A percentile compares a stretch with the other conserved stretches of the same genome.
Evolutionary conservation across 2,329 filamentous ascomycete genomes (phyloP).

Genomic region (Dichotomopilus funicola): DNA sequence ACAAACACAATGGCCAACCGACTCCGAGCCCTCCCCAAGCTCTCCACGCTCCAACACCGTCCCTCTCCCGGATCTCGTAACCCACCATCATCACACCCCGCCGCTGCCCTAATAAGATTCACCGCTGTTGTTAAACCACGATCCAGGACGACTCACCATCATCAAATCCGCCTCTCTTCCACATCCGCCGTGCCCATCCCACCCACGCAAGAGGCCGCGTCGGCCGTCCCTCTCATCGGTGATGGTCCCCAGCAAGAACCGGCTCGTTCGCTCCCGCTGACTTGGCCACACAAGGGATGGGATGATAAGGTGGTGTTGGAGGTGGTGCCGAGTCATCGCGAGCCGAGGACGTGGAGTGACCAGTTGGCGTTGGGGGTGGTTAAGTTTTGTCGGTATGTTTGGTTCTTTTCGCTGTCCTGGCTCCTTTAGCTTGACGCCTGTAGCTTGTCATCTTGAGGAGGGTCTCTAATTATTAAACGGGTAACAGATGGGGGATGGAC

Average conservation of each 20-base stretch:
- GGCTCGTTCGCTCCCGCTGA: neutral
- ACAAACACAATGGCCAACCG: too few relatives aligned
- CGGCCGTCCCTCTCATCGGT: too few relatives aligned
- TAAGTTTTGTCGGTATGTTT: conserved; percentile 38
- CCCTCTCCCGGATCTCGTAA: too few relatives aligned
- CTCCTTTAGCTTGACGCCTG: neutral
- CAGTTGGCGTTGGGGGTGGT: conserved; percentile 70
- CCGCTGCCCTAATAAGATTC: too few relatives aligned
- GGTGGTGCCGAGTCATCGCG: conserved; percentile 69
- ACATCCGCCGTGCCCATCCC: neutral
- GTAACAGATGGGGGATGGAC: conserved; percentile 67
- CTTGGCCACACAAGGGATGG: conserved; percentile 66
- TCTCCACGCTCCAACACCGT: too few relatives aligned
- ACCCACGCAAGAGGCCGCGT: too few relatives aligned
- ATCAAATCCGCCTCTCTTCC: neutral
- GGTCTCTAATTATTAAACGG: neutral
- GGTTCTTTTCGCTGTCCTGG: neutral
- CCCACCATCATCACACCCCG: too few relatives aligned
- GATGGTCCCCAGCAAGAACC: too few relatives aligned
- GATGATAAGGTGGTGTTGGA: conserved; percentile 69
- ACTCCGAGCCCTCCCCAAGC: too few relatives aligned
- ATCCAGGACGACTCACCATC: neutral
- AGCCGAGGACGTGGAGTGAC: conserved; percentile 67
- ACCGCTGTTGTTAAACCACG: too few relatives aligned
- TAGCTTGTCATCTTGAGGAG: too few relatives aligned